Conservation (phyloP, 2,329 filamentous ascomycete genomes). For the Chaetomium sp. region DNA sequence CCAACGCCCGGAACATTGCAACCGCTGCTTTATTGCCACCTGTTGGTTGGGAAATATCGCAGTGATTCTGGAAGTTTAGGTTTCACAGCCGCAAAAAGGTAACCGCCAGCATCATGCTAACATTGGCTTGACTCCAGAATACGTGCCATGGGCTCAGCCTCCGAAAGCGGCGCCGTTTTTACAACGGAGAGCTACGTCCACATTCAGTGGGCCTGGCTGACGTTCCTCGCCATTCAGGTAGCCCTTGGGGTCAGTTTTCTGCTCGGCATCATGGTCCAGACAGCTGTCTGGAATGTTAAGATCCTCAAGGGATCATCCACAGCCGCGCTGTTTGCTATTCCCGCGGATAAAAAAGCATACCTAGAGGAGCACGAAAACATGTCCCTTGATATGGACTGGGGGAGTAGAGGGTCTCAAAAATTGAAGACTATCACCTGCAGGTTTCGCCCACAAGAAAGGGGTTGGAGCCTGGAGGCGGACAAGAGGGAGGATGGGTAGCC, state of each 20-base stretch:
- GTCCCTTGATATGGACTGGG: neutral
- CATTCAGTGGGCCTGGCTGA: slow-evolving; percentile 25
- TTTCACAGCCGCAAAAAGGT: no score
- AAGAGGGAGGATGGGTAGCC: slow-evolving; percentile 5
- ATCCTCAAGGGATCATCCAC: slow-evolving; percentile 26
- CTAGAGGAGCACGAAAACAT: slow-evolving; percentile 14
- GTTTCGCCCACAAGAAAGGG: slow-evolving; percentile 11
- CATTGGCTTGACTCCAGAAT: slow-evolving; percentile 13
- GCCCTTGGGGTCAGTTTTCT: slow-evolving; percentile 20
- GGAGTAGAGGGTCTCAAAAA: slow-evolving; percentile 1
- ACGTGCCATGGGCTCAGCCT: slow-evolving; percentile 15
- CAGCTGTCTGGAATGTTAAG: slow-evolving; percentile 18
- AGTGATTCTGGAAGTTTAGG: no score
- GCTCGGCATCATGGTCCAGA: slow-evolving; percentile 24
- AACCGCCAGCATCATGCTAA: neutral
- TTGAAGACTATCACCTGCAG: slow-evolving; percentile 8
- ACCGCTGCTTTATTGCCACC: no score
- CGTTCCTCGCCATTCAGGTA: slow-evolving; percentile 23
- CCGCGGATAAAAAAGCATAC: slow-evolving; percentile 15
- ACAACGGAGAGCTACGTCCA: slow-evolving; percentile 18
- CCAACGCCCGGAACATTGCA: no score
- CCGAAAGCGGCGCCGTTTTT: slow-evolving; percentile 17
- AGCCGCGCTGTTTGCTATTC: slow-evolving; percentile 25
- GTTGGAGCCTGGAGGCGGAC: slow-evolving; percentile 14
- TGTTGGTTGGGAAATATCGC: no score